Base-by-base conservation (phyloP, 805 yeast species). In the Lipomyces sp. region DNA sequence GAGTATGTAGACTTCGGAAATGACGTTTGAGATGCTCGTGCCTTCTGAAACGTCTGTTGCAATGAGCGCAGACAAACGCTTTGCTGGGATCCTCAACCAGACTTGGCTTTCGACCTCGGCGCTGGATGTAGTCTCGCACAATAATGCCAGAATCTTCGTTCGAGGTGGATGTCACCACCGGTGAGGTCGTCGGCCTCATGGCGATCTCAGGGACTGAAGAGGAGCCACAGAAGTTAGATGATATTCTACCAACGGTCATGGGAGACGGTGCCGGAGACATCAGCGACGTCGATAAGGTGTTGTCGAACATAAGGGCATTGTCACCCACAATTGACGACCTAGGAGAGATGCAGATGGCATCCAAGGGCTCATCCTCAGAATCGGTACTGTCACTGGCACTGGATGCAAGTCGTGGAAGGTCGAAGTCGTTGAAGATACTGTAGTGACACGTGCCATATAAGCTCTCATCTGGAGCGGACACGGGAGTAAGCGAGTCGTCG, bases 1-100 rank as follows among this genome's bases (percentile, higher is more conserved):
- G 85, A 3, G 92, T 85, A 76, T 92, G 98, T 2, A 67, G 66
- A 0, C 92, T 82, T 71, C 92, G 82, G 75, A 82, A 79, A 77
- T 92, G 97, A 33, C 83, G 76, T 59, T 79, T 78, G 57, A 80
- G 73, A 66, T 80, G 83, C 71, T 80, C 83, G 71, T 77, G 77
- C 30, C 83, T 78, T 55, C 80, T 73, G 75, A 80, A 80, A 7
- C 77, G 63, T 69, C 79, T 77, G 53, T 67, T 42, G 72, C 83
- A 80, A 54, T 74, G 71, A 42, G 65, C 66, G 75, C 83, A 80
- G n/a, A 59, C 65, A 56, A 74, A 76, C 29, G 78, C 77, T 72
- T 77, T 78, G 64, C 62, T 62, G 4, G 70, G 65, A 48, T 67
- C 71, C 37, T 67, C 71, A 45, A 66, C 29, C 39, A 61, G 60